Evolutionary conservation across 176 grass and related monocot genomes (phyloP).

Genomic region (Ananas comosus): DNA sequence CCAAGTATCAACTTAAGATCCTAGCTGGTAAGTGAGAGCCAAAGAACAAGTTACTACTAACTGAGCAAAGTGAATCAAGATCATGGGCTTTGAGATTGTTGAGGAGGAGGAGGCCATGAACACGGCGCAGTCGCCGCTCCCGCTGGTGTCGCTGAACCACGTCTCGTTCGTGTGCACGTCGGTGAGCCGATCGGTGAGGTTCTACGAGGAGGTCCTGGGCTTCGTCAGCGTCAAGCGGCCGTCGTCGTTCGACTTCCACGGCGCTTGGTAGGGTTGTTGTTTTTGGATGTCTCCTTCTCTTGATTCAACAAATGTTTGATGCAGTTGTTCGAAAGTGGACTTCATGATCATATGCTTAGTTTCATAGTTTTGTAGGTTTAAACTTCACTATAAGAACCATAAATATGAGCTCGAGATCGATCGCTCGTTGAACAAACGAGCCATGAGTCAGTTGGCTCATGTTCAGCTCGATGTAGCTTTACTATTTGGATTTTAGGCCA

Average conservation of each 20-base stretch:
- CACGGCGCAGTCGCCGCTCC: background rate
- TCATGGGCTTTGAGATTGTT: background rate
- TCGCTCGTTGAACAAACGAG: too few relatives aligned
- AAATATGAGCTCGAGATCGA: too few relatives aligned
- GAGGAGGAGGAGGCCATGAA: background rate
- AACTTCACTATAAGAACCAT: too few relatives aligned
- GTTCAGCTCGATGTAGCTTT: too few relatives aligned
- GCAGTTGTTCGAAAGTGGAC: too few relatives aligned
- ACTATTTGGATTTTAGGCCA: too few relatives aligned
- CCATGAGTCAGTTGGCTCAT: too few relatives aligned
- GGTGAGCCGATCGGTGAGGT: conserved; percentile 2
- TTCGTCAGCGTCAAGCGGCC: conserved; percentile 2
- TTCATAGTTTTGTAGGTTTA: too few relatives aligned
- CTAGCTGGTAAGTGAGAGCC: background rate
- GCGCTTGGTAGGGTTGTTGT: background rate
- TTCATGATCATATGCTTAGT: too few relatives aligned
- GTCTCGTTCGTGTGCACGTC: conserved; percentile 6
- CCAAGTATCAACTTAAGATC: background rate
- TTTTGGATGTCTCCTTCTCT: background rate
- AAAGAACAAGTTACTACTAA: background rate
- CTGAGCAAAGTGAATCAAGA: background rate
- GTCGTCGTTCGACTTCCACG: conserved; percentile 11
- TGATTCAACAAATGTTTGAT: background rate
- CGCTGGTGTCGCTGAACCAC: conserved; percentile 2
- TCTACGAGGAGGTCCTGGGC: conserved; percentile 8